Evolutionary conservation across 2,329 filamentous ascomycete species (phyloP).

Genomic region (Fusarium sp.): DNA sequence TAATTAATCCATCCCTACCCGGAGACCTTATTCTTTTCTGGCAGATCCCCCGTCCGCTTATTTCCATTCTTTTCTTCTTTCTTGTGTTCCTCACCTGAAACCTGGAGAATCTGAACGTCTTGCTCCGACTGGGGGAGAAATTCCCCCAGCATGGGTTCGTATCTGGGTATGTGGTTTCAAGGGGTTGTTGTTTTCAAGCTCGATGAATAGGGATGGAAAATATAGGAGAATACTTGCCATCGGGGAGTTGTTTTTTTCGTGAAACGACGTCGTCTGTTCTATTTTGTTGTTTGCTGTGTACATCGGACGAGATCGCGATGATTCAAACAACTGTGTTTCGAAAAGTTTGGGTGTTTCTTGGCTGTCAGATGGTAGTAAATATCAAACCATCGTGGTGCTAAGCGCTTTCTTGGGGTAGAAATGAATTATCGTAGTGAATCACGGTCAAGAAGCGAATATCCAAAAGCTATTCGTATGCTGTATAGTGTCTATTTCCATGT

Average conservation of each 20-base stretch:
- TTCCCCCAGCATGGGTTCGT: not conserved
- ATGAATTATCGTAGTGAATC: too few relatives aligned
- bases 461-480: too few relatives aligned
- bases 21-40: constrained; percentile 11
- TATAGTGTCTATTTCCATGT: too few relatives aligned
- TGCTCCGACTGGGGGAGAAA: constrained; percentile 39
- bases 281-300: not conserved
- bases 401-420: not conserved
- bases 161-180: constrained; percentile 20
- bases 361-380: not conserved
- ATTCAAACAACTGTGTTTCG: constrained; percentile 28
- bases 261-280: constrained; percentile 19
- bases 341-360: constrained; percentile 22
- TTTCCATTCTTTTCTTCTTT: not conserved
- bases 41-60: constrained; percentile 11
- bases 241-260: constrained; percentile 10
- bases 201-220: not conserved
- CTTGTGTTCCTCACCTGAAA: constrained; percentile 37
- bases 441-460: too few relatives aligned
- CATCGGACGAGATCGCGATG: constrained; percentile 8
- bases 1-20: not conserved
- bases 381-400: not conserved
- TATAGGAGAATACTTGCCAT: not conserved
- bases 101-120: constrained; percentile 4
- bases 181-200: constrained; percentile 7